Base-by-base conservation (phyloP, 768 basidiomycete genomes). In the Leccinum rimulosum region DNA sequence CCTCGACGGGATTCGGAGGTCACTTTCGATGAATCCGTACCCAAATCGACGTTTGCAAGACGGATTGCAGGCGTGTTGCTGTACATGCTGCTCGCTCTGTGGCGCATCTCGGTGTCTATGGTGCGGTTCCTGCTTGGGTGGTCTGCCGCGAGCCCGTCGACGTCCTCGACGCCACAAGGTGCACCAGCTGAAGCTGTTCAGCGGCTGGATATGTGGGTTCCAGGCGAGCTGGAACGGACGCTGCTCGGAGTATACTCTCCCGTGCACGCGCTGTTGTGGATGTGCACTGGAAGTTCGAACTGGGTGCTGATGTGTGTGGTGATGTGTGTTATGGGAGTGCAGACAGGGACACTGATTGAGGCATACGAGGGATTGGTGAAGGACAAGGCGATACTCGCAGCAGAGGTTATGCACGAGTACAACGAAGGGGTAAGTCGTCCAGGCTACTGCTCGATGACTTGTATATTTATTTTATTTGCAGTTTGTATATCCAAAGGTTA, bases 341-440 rank as follows among this genome's bases (percentile, higher is more conserved):
- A 91, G 79, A 91, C 88, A 66, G 63, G 78, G 63, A 43, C 60
- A 4, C 10, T 67, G 30, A 38, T 56, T 17, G 33, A 64, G 36
- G 61, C 82, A 50, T 94, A 88, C 72, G 81, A 82, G 36, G 76
- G 79, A 2, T 69, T 92, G 59, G 52, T 93, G 17, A 93, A 90
- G 68, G 92, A 94, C 75, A 84, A 80, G 63, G 83, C 80, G 43
- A 83, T 91, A 50, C 81, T 94, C 58, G 82, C 88, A 10, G 82
- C 87, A 3, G 92, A 93, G 68, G 89, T 93, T 17, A 80, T 94
- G 81, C 82, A 85, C 66, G 92, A 94, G 72, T 94, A 94, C 66
- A 89, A 94, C 61, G 78, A 85, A 70, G 84, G 83, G 74, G 92
- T 91, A 63, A 40, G 85, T 79, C 3, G 22, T 15, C 9, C 33